phyloP scores from a whole-genome alignment of 805 yeast genomes.

The Ogataea glucozyma region DNA sequence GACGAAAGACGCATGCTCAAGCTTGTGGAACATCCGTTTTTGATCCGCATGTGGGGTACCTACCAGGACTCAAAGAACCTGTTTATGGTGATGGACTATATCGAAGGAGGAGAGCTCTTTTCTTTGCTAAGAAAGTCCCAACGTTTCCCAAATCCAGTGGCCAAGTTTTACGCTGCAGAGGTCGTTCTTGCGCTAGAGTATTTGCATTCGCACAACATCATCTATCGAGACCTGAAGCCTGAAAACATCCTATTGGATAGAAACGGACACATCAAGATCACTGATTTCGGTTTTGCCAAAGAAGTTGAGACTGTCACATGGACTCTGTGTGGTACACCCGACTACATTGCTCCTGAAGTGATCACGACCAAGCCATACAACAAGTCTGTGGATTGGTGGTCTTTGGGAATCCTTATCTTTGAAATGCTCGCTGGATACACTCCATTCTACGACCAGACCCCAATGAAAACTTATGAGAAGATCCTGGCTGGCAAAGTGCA shows the following conservation, averaged over 20 bases:
- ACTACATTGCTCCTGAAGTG: slow-evolving; percentile 65
- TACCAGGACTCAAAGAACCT: slow-evolving; percentile 57
- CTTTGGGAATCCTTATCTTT: slow-evolving; percentile 57
- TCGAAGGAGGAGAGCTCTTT: slow-evolving; percentile 64
- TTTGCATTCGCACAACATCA: slow-evolving; percentile 56
- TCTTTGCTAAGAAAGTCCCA: slow-evolving; percentile 57
- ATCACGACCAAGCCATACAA: slow-evolving; percentile 63
- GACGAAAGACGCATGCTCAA: slow-evolving; percentile 62
- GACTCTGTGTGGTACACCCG: slow-evolving; percentile 66
- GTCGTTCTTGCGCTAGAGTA: slow-evolving; percentile 60
- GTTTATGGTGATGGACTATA: slow-evolving; percentile 66
- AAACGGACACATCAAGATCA: slow-evolving; percentile 60
- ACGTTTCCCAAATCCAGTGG: slow-evolving; percentile 62
- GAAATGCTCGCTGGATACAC: slow-evolving; percentile 67
- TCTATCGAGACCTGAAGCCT: slow-evolving; percentile 62
- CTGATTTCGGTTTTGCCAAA: slow-evolving; percentile 66
- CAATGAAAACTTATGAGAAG: slow-evolving; percentile 65
- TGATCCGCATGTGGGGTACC: slow-evolving; percentile 67
- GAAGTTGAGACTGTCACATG: slow-evolving; percentile 61
- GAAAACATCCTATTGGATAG: slow-evolving; percentile 60
- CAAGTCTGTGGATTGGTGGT: slow-evolving; percentile 68
- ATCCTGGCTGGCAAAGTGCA: slow-evolving; percentile 55
- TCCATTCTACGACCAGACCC: slow-evolving; percentile 63
- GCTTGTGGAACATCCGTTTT: slow-evolving; percentile 59
- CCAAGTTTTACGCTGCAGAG: slow-evolving; percentile 64